Base-by-base conservation (phyloP, 805 yeast genomes). In the Yueomyces sinensis region DNA sequence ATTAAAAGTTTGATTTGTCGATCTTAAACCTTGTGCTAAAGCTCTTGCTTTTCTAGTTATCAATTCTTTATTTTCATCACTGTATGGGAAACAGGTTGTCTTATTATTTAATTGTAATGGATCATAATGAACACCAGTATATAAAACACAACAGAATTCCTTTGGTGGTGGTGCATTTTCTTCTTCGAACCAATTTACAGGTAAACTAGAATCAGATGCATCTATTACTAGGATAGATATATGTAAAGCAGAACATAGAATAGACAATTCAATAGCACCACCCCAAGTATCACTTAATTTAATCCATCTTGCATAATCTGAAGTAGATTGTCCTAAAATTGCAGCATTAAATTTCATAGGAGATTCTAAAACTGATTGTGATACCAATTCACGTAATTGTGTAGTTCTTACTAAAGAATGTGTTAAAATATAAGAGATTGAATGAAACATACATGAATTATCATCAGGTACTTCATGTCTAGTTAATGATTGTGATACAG, bases 71-170 rank as follows among this genome's bases (percentile, higher is more conserved):
- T 51, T 54, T 9, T 48, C 45, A 5, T 25, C 15, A 9, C 7
- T 25, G 28, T 13, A 11, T 11, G 13, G 15, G 17, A 32, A 36
- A 3, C 62, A 61, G 0, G 73, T 55, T 13, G 44, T 40, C n/a
- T 25, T 30, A 17, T 50, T 52, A 17, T 54, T 57, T 30, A 63
- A 54, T n/a, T 66, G 71, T 24, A 74, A 61, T 1, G 76, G 60
- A 50, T 81, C 91, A 50, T 79, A 81, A 55, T 81, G 93, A 32
- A 80, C 69, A 0, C 91, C 91, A 28, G 70, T 66, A 47, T 79
- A 81, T 9, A 76, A 54, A 16, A 81, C 57, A 13, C 71, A 56
- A n/a, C 75, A 65, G 45, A 68, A 75, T 4, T 50, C 50, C 1
- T 47, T 42, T 4, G 59, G 58, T 38, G 44, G 49, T n/a, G 57